Base-by-base conservation (phyloP, 177 flowering plant genomes). In the Tripterygium wilfordii region DNA sequence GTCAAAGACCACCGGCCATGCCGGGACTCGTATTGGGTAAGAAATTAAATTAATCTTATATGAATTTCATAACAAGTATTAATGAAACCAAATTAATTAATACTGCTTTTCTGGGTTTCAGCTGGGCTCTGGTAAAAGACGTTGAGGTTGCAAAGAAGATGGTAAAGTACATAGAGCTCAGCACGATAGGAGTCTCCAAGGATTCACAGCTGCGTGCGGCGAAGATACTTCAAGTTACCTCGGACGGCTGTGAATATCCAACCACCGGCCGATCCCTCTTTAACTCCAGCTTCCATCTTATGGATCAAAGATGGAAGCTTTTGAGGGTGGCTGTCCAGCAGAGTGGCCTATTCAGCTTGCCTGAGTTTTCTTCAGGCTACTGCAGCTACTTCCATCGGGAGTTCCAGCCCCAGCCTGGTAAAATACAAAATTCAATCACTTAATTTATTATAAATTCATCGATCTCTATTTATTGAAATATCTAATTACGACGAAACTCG, bases 41-140 rank as follows among this genome's bases (percentile, higher is more conserved):
- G 70, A n/a, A n/a, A n/a, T n/a, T n/a, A n/a, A n/a, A n/a, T n/a
- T n/a, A n/a, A n/a, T n/a, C n/a, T n/a, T n/a, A n/a, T n/a, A n/a
- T n/a, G n/a, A n/a, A n/a, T n/a, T n/a, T n/a, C n/a, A n/a, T n/a
- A n/a, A n/a, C n/a, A n/a, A n/a, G n/a, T n/a, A n/a, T n/a, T n/a
- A n/a, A n/a, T n/a, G n/a, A n/a, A n/a, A n/a, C n/a, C n/a, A n/a
- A n/a, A n/a, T n/a, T n/a, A n/a, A n/a, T n/a, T n/a, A n/a, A n/a
- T n/a, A n/a, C n/a, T n/a, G n/a, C n/a, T n/a, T n/a, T n/a, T n/a
- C n/a, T n/a, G n/a, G n/a, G n/a, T 52, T 65, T 30, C 65, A 92
- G 98, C 32, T 92, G 97, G 99, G 97, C 97, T 10, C 70, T 92
- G 2, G 95, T 92, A 1, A 84, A 86, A 55, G 91, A 92, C 20